These are phyloP conservation scores for Alternaria ethzedia DNA, from an alignment of 2,329 filamentous ascomycete genomes.

Conservation along the genomic window DNA sequence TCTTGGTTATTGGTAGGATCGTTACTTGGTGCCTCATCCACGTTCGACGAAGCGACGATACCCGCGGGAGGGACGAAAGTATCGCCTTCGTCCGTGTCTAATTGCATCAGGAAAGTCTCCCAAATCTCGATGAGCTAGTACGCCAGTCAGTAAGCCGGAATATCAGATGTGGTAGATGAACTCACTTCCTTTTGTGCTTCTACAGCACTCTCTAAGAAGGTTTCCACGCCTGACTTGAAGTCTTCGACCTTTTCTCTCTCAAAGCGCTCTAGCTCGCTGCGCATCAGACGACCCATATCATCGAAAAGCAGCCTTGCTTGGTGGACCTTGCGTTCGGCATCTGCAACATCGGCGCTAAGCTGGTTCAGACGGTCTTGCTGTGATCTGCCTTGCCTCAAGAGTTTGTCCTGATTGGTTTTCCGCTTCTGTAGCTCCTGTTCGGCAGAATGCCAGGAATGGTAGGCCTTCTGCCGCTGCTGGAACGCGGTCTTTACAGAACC, in stretches of 20 bases:
- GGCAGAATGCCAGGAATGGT: slow-evolving; percentile 90
- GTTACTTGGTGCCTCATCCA: slow-evolving; percentile 18
- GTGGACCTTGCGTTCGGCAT: slow-evolving; percentile 91
- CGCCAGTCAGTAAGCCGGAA: slow-evolving; percentile 16
- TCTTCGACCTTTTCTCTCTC: slow-evolving; percentile 98
- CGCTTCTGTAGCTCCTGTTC: slow-evolving; percentile 91
- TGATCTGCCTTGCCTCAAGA: slow-evolving; percentile 91
- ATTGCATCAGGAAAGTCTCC: slow-evolving; percentile 97
- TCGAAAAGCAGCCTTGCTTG: slow-evolving; percentile 90
- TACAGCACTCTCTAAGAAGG: slow-evolving; percentile 93
- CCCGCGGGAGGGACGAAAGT: slow-evolving; percentile 52
- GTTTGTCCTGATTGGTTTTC: slow-evolving; percentile 87
- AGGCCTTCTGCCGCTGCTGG: slow-evolving; percentile 89
- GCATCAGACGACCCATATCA: slow-evolving; percentile 95
- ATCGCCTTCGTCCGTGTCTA: slow-evolving; percentile 84
- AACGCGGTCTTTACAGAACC: slow-evolving; percentile 95
- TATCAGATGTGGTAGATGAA: slow-evolving; percentile 6
- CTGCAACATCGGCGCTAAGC: slow-evolving; percentile 89
- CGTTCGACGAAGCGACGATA: slow-evolving; percentile 41
- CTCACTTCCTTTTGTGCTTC: slow-evolving; percentile 97
- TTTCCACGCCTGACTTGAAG: slow-evolving; percentile 98
- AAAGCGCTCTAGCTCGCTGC: slow-evolving; percentile 87
- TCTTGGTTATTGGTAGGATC: slow-evolving; percentile 17
- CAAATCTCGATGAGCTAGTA: slow-evolving; percentile 80
- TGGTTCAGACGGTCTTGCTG: slow-evolving; percentile 96